Evolutionary conservation across 352 stramenopile genomes (phyloP), one percentile per base, ranked within the genome.

Genomic region (Blastocystis sp.): DNA sequence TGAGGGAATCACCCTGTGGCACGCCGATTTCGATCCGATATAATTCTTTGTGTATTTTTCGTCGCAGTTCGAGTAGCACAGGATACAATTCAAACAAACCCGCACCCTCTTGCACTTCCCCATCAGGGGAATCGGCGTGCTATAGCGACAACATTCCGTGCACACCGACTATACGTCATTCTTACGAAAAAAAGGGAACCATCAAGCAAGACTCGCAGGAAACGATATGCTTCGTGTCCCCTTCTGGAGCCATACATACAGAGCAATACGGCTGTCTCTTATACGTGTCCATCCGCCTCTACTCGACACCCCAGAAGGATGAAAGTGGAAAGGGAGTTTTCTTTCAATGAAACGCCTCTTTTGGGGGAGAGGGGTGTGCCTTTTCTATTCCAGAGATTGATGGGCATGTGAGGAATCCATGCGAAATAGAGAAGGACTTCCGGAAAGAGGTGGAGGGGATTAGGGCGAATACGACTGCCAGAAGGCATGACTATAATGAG

Each of bases 51-150:
- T 70, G 2, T 59, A 38, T 52, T 28, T 11, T n/a, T 14, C 56
- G 0, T 61, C 21, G 34, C 74, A 84, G 53, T 84, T 84, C 21
- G 74, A 84, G 61, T 84, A 84, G 60, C 56, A 69, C 11, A 19
- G 60, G 34, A 84, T 45, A 48, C 74, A 84, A n/a, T 40, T 28
- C 17, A 2, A 17, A 62, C 74, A 84, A 14, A 84, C 74, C 34
- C 74, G 34, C 4, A 67, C 48, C 38, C 53, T 19, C n/a, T 67
- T 52, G 14, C 48, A 38, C 23, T 67, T 84, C 10, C 74, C 74
- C 74, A 84, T 84, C 9, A 56, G 53, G 11, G 74, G 74, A 84
- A 84, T 84, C 21, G 74, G 74, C n/a, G 74, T 69, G 19, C 21
- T 84, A 28, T 56, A 84, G 43, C 40, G 48, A 2, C 45, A 84